Base-by-base conservation (phyloP, 2,329 filamentous ascomycete species). In the Macroventuria anomochaeta region DNA sequence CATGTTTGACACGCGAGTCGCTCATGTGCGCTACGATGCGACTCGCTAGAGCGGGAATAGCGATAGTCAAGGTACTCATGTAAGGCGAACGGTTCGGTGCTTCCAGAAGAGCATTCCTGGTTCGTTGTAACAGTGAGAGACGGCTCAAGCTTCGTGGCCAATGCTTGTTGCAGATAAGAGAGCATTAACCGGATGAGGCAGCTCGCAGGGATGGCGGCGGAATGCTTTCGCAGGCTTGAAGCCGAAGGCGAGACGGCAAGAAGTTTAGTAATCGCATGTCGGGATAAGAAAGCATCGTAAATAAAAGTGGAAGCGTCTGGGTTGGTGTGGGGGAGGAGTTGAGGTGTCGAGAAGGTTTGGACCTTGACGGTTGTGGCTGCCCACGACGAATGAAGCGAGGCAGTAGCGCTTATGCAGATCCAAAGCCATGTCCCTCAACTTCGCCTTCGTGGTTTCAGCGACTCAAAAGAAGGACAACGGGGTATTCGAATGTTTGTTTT, bases 101-200 rank as follows among this genome's bases (percentile, higher is more conserved):
- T 38, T 43, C 32, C 43, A 42, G 38, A 47, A 36, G 18, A 32
- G 41, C 20, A 25, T 41, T 31, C 26, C 28, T 42, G 37, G 26
- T 31, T 32, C 23, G 29, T 26, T 17, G 15, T 18, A 38, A 32
- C 29, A 12, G 26, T 42, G 42, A 46, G 11, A 17, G 39, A 49
- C 43, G 57, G 51, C 48, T 58, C 50, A 64, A 64, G 62, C 63
- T 63, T 54, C 46, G 13, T 55, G 54, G 58, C 57, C 57, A 58
- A 63, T 62, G 63, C 63, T 65, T 66, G 60, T 56, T 39, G 40
- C 41, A 56, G 55, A 63, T 63, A 57, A 63, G 57, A 33, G 23
- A 47, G 29, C 28, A 7, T 53, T 62, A 61, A 57, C 64, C 57
- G 36, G 18, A 65, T 57, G 5, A 40, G 59, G 64, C 47, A 64